Conservation (phyloP, 345 rosid genomes). For the Crucihimalaya himalaica region DNA sequence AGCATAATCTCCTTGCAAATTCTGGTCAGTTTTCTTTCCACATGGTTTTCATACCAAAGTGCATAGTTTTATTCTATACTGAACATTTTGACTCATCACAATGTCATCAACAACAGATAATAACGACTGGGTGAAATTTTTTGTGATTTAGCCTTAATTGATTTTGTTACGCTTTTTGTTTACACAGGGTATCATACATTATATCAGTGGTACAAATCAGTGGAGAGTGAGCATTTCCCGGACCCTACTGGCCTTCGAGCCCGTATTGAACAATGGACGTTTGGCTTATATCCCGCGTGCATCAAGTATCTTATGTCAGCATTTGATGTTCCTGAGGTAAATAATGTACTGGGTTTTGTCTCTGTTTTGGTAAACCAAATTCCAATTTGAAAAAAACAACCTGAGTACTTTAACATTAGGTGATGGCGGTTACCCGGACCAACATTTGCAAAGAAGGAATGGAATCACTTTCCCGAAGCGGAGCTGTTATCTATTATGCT, state of each 20-base stretch:
- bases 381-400: neutral
- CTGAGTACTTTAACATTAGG: constrained; percentile 49
- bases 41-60: neutral
- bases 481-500: constrained; percentile 85
- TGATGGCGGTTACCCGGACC: constrained; percentile 92
- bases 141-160: neutral
- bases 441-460: constrained; percentile 86
- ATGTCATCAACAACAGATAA: neutral
- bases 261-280: constrained; percentile 96
- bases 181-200: constrained; percentile 85
- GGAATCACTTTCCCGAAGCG: constrained; percentile 76
- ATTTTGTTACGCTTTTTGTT: constrained; percentile 1
- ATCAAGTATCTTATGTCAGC: constrained; percentile 99
- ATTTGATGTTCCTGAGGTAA: constrained; percentile 98
- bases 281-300: constrained; percentile 98
- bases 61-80: neutral
- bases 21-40: constrained; percentile 58
- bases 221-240: constrained; percentile 95
- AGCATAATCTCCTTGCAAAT: constrained; percentile 90
- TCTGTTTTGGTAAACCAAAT: neutral
- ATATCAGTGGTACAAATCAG: constrained; percentile 92
- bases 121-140: neutral
- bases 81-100: neutral
- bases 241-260: constrained; percentile 98
- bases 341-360: constrained; percentile 1